Evolutionary conservation across 306 rosid genomes (phyloP), one percentile per base, ranked within the genome.

Genomic region (Acacia confusa): DNA sequence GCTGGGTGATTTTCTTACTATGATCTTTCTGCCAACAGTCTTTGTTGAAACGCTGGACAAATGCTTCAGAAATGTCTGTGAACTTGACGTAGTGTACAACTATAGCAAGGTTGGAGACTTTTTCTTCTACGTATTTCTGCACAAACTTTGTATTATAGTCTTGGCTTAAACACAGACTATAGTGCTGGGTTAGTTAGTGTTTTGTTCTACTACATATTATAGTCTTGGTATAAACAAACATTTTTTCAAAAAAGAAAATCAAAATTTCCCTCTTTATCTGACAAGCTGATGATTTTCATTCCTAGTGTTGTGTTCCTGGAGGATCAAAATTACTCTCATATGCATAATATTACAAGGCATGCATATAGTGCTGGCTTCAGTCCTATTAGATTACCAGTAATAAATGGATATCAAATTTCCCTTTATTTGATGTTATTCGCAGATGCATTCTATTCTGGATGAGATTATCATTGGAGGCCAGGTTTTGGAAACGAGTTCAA

Each of bases 31-130:
- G 79, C 61, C 66, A 82, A 78, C 98, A 96, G 99, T 96, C 78
- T 89, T 96, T 74, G 99, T 96, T 80, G 99, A 96, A 90, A 92
- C 97, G 20, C 65, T 95, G 92, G 98, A 93, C 90, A 96, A 92
- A 83, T 96, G 97, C 94, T 92, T 93, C 94, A 91, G 83, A 88
- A 96, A 96, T 82, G 97, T 96, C 34, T 93, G 99, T 25, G 98
- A 96, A 93, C 92, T 93, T 68, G 99, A 96, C 50, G 78, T 96
- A 6, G 99, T 96, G 82, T 90, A 84, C 92, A 93, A 96, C 86
- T 96, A 93, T 84, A 89, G 92, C 89, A 96, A 96, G 99, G 98
- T 90, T 70, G 79, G 74, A 17, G 72, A 67, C 87, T 78, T 70
- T 61, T 63, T 81, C 70, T 38, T 22, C 63, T 0, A 41, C 40